Evolutionary conservation across 2,329 filamentous ascomycete species (phyloP).

Genomic region (Botrytis medusae): DNA sequence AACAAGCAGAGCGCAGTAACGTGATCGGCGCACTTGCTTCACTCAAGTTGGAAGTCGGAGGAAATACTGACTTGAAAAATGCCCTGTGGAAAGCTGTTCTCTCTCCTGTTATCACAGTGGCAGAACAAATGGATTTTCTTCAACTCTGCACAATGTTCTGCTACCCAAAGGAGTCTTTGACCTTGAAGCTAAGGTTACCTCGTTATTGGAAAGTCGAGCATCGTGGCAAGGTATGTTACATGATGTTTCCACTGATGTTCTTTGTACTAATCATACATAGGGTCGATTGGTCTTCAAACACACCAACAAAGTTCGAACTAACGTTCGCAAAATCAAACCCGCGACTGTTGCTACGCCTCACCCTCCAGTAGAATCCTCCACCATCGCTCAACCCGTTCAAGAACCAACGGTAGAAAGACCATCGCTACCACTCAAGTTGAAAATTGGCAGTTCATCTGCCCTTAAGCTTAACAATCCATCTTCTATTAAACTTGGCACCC

Average conservation of each 20-base stretch:
- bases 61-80: slow-evolving; percentile 46
- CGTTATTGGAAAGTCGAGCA: slow-evolving; percentile 47
- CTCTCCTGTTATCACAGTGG: slow-evolving; percentile 48
- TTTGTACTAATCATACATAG: slow-evolving; percentile 27
- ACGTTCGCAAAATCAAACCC: slow-evolving; percentile 5
- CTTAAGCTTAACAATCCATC: neutral
- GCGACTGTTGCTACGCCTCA: slow-evolving; percentile 5
- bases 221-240: slow-evolving; percentile 40
- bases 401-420: slow-evolving; percentile 5
- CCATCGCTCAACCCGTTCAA: neutral
- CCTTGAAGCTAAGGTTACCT: slow-evolving; percentile 50
- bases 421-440: slow-evolving; percentile 17
- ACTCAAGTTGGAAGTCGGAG: slow-evolving; percentile 49
- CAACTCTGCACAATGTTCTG: slow-evolving; percentile 54
- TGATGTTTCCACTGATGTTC: neutral
- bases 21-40: slow-evolving; percentile 49
- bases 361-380: slow-evolving; percentile 8
- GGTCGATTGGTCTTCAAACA: slow-evolving; percentile 37
- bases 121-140: slow-evolving; percentile 51
- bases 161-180: slow-evolving; percentile 48
- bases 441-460: slow-evolving; percentile 8
- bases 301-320: slow-evolving; percentile 36
- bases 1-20: slow-evolving; percentile 50
- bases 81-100: slow-evolving; percentile 52
- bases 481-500: neutral